These are phyloP conservation scores for Candida montana DNA, from an alignment of 805 yeast species.

Conservation along the genomic window DNA sequence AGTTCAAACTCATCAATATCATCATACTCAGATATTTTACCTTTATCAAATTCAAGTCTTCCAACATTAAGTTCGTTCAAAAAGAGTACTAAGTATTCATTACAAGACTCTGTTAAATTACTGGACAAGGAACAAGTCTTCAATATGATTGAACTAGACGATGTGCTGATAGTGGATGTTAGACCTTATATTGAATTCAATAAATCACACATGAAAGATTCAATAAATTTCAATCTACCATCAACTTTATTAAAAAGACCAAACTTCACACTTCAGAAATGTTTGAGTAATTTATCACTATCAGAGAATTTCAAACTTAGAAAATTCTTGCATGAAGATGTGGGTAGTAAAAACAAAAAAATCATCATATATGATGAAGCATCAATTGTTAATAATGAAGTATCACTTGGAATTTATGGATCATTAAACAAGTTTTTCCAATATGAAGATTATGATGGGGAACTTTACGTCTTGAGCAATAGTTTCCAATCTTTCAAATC, in stretches of 20 bases:
- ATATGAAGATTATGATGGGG: constrained; percentile 33
- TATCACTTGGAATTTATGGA: constrained; percentile 38
- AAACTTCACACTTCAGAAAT: constrained; percentile 59
- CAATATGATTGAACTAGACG: constrained; percentile 5
- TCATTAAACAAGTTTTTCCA: constrained; percentile 44
- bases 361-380: constrained; percentile 21
- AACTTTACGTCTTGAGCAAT: constrained; percentile 37
- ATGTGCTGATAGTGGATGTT: constrained; percentile 59
- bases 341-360: constrained; percentile 7
- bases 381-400: constrained; percentile 15
- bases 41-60: constrained; percentile 6
- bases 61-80: constrained; percentile 3
- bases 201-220: constrained; percentile 47
- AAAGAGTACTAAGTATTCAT: constrained; percentile 16
- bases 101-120: constrained; percentile 12
- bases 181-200: constrained; percentile 76
- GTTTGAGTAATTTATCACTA: constrained; percentile 54
- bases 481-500: constrained; percentile 36
- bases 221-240: constrained; percentile 81
- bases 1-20: constrained; percentile 17
- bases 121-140: constrained; percentile 10
- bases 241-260: constrained; percentile 79
- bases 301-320: constrained; percentile 43
- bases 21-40: constrained; percentile 2
- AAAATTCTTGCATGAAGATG: constrained; percentile 26